Conservation (phyloP, 805 yeast genomes). For the Starmerella floricola region DNA sequence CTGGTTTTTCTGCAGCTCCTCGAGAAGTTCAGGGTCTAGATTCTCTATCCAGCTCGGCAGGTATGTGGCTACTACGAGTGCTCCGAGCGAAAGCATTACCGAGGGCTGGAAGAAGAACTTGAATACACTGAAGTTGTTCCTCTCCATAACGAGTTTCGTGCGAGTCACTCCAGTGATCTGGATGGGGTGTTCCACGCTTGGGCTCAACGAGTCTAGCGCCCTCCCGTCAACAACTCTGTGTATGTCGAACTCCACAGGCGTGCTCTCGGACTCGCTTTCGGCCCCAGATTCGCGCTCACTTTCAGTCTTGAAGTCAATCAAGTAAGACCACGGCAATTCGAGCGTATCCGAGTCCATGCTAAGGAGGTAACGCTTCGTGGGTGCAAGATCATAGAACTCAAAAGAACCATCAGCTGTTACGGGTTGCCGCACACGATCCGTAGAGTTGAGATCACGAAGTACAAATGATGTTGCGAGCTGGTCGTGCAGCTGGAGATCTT, state of each 20-base stretch:
- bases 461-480: slow-evolving; percentile 4
- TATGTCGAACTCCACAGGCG: slow-evolving; percentile 24
- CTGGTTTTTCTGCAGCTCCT: slow-evolving; percentile 26
- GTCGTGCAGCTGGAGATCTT: slow-evolving; percentile 3
- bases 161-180: slow-evolving; percentile 18
- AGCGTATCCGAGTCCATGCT: slow-evolving; percentile 17
- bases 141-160: slow-evolving; percentile 17
- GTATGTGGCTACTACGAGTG: slow-evolving; percentile 27
- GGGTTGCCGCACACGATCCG: slow-evolving; percentile 2
- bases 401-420: slow-evolving; percentile 17
- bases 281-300: no score
- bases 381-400: slow-evolving; percentile 10
- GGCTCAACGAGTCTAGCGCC: slow-evolving; percentile 24
- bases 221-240: slow-evolving; percentile 25
- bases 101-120: slow-evolving; percentile 29
- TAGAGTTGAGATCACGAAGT: slow-evolving; percentile 9
- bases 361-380: slow-evolving; percentile 13
- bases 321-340: slow-evolving; percentile 8
- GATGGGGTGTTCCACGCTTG: slow-evolving; percentile 27
- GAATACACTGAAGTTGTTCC: slow-evolving; percentile 25
- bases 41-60: slow-evolving; percentile 26
- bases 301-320: slow-evolving; percentile 13
- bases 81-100: slow-evolving; percentile 27
- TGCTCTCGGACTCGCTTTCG: no score
- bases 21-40: slow-evolving; percentile 29